Percentiles rank a stretch among this genome's conserved stretches.
Conservation (phyloP, 139 green algal species). For the Coccomyxa sp. region DNA sequence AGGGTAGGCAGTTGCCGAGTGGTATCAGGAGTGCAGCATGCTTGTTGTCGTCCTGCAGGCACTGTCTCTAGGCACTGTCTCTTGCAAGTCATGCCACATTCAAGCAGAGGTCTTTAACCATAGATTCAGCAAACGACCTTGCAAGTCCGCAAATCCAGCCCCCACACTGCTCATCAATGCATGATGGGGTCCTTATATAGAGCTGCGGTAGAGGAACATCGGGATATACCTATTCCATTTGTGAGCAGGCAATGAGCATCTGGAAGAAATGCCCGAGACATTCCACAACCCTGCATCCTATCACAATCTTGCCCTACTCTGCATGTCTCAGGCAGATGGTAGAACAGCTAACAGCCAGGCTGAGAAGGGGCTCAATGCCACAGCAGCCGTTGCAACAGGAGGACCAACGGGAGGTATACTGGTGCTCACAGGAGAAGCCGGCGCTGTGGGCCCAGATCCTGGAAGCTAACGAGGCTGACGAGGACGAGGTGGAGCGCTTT, state of each 20-base stretch:
- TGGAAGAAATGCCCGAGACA: not conserved
- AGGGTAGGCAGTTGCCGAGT: too few relatives aligned
- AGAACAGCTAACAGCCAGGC: too few relatives aligned
- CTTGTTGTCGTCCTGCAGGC: too few relatives aligned
- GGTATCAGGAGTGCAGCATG: too few relatives aligned
- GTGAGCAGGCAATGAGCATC: not conserved
- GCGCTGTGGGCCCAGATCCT: constrained; percentile 75
- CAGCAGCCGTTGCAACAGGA: too few relatives aligned
- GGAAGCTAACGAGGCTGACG: constrained; percentile 71
- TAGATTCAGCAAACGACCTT: too few relatives aligned
- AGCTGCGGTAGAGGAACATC: not conserved
- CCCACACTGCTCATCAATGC: not conserved
- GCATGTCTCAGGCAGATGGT: too few relatives aligned
- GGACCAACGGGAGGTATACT: too few relatives aligned
- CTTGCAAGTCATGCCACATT: not conserved
- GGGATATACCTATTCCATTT: not conserved
- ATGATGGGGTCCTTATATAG: not conserved
- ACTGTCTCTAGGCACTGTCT: not conserved
- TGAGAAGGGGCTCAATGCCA: too few relatives aligned
- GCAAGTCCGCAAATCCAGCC: not conserved
- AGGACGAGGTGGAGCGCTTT: constrained; percentile 62
- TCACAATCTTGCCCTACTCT: not conserved
- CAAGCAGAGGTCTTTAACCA: too few relatives aligned
- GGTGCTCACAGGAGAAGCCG: constrained; percentile 19
- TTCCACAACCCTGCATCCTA: too few relatives aligned